Conservation (phyloP, 768 basidiomycete genomes). For the Leccinum variicolor region DNA sequence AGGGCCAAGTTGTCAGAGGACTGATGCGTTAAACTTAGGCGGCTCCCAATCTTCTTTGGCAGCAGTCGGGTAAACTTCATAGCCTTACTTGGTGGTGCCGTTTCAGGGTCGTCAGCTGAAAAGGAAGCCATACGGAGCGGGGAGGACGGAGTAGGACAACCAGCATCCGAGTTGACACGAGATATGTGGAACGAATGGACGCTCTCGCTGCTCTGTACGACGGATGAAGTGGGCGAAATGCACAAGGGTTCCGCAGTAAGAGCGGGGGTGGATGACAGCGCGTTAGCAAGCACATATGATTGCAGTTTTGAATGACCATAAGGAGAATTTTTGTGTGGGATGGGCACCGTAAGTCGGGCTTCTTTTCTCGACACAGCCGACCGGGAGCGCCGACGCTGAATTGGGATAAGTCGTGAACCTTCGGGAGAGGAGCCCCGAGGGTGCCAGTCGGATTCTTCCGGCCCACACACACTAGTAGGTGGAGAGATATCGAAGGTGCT, state of each 20-base stretch:
- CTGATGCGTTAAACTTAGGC: slow-evolving; percentile 24
- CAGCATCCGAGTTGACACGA: slow-evolving; percentile 18
- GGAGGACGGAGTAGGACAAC: slow-evolving; percentile 24
- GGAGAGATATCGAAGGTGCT: slow-evolving; percentile 21
- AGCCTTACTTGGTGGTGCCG: slow-evolving; percentile 19
- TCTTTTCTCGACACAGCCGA: slow-evolving; percentile 33
- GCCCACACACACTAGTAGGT: slow-evolving; percentile 2
- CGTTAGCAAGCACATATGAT: slow-evolving; percentile 22
- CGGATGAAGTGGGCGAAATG: slow-evolving; percentile 26
- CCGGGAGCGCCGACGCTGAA: slow-evolving; percentile 33
- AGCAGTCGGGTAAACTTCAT: slow-evolving; percentile 28
- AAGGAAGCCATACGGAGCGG: slow-evolving; percentile 25
- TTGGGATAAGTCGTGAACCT: slow-evolving; percentile 12
- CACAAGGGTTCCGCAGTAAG: slow-evolving; percentile 26
- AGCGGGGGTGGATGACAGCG: slow-evolving; percentile 26
- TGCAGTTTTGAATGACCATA: slow-evolving; percentile 31
- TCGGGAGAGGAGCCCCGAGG: slow-evolving; percentile 9
- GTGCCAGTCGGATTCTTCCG: slow-evolving; percentile 12
- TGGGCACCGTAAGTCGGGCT: slow-evolving; percentile 24
- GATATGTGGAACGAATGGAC: slow-evolving; percentile 19
- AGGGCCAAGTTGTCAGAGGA: slow-evolving; percentile 26
- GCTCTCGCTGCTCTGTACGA: slow-evolving; percentile 27
- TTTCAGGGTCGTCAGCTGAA: slow-evolving; percentile 20
- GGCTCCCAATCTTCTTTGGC: slow-evolving; percentile 32
- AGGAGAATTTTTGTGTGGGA: slow-evolving; percentile 28